Conservation (phyloP, 2,329 filamentous ascomycete genomes). For the Tolypocladium ophioglossoides region DNA sequence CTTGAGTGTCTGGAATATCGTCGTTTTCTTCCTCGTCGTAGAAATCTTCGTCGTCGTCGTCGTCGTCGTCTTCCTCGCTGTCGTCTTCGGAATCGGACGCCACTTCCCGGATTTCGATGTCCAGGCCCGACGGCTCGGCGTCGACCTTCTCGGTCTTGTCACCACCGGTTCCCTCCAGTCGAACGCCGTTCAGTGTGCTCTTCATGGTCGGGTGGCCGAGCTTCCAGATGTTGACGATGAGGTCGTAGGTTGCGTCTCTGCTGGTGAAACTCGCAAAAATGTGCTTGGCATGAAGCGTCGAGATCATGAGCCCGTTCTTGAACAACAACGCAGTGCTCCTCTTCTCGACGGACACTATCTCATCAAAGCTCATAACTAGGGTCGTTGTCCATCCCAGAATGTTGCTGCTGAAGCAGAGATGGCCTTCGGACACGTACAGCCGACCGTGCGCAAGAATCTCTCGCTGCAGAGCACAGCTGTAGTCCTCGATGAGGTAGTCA, state of each 20-base stretch:
- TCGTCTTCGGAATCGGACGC: slow-evolving; percentile 46
- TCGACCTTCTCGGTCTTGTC: slow-evolving; percentile 87
- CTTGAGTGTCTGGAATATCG: slow-evolving; percentile 53
- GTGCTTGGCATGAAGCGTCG: slow-evolving; percentile 89
- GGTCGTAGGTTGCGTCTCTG: slow-evolving; percentile 89
- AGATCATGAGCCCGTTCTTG: slow-evolving; percentile 94
- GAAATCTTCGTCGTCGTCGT: slow-evolving; percentile 66
- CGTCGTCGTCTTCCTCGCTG: slow-evolving; percentile 55
- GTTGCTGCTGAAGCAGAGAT: slow-evolving; percentile 98
- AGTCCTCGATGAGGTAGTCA: slow-evolving; percentile 96
- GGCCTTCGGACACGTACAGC: slow-evolving; percentile 92
- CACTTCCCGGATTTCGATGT: slow-evolving; percentile 33
- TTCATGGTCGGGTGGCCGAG: slow-evolving; percentile 86
- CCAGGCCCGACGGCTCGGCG: slow-evolving; percentile 24
- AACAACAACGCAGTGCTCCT: slow-evolving; percentile 91
- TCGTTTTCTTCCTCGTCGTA: slow-evolving; percentile 74
- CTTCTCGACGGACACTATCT: slow-evolving; percentile 94
- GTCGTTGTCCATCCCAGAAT: slow-evolving; percentile 98
- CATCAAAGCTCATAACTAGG: slow-evolving; percentile 94
- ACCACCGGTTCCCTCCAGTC: slow-evolving; percentile 68
- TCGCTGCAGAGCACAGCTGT: slow-evolving; percentile 89
- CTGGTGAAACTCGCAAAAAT: slow-evolving; percentile 93
- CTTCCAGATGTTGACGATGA: slow-evolving; percentile 98
- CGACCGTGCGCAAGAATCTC: slow-evolving; percentile 92
- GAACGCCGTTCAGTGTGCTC: slow-evolving; percentile 82